phyloP scores from a whole-genome alignment of 2,329 filamentous ascomycete species.

The Dryadomyces quercus-mongolicae region DNA sequence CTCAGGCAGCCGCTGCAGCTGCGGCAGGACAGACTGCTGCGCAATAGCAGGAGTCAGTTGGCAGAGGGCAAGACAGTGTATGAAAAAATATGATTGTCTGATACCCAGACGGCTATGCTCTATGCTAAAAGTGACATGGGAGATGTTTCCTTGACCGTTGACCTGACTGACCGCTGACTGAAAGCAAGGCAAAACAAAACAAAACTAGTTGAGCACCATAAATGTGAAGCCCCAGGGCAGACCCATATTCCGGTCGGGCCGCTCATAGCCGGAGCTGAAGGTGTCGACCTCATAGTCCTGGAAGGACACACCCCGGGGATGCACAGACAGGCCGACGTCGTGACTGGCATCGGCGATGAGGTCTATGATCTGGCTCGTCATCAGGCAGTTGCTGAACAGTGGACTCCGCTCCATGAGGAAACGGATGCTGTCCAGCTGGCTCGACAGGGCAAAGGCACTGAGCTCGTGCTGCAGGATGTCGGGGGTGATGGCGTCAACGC shows the following conservation, averaged over 20 bases:
- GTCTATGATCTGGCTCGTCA: slow-evolving; percentile 19
- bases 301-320: slow-evolving; percentile 7
- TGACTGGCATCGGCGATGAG: slow-evolving; percentile 20
- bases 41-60: slow-evolving; percentile 7
- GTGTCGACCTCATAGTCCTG: slow-evolving; percentile 15
- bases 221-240: slow-evolving; percentile 25
- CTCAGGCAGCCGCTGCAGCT: slow-evolving; percentile 24
- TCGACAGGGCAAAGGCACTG: slow-evolving; percentile 18
- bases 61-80: slow-evolving; percentile 2
- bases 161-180: no score
- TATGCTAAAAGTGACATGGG: no score
- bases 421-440: slow-evolving; percentile 18
- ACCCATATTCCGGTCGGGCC: slow-evolving; percentile 23
- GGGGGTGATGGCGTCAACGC: slow-evolving; percentile 10
- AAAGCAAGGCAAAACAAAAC: neutral
- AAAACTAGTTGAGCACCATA: slow-evolving; percentile 22
- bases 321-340: slow-evolving; percentile 9
- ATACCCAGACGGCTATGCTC: no score
- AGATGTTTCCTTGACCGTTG: no score
- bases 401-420: slow-evolving; percentile 18
- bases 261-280: slow-evolving; percentile 18
- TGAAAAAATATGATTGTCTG: no score
- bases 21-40: slow-evolving; percentile 11
- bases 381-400: slow-evolving; percentile 21
- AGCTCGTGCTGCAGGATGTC: slow-evolving; percentile 17